Base-by-base conservation (phyloP, 1,284 basidiomycete genomes). In the Phellopilus nigrolimitatus region DNA sequence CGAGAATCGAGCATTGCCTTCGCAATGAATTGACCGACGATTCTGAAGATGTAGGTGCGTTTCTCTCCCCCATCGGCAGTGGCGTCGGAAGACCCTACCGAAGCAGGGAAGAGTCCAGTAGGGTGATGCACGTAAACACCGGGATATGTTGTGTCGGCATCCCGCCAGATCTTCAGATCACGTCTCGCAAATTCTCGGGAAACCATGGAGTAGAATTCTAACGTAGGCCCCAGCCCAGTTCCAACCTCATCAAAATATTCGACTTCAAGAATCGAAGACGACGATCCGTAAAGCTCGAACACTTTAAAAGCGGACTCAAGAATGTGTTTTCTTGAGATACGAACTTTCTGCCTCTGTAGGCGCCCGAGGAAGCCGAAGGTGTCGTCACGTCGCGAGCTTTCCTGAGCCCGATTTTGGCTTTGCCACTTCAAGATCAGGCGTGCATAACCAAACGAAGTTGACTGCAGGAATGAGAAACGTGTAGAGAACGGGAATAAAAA, bases 201-300 rank as follows among this genome's bases (percentile, higher is more conserved):
- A 12, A 93, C 93, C 46, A 98, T 73, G 33, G 93, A 88, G 69
- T 97, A 98, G 70, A 99, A 98, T 71, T 98, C 97, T 30, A 99
- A 76, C n/a, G 97, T 99, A 4, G 95, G 97, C 2, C 97, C 97
- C 9, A 99, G 73, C 25, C 97, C 97, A 2, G 97, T 99, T 19
- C 97, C 97, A 45, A 97, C 95, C 73, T 99, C 97, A 64, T 97
- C 94, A 65, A 98, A 98, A 73, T 98, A 99, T 68, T 99, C 95
- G 47, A 99, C 92, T 66, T 99, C 95, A 17, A 99, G 78, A 39
- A 98, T 84, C 0, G 92, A 93, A 4, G 88, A 90, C 9, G 89
- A 93, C 0, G 88, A 90, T 5, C 94, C 95, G 63, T 98, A 99
- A 21, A 99, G 75, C 69, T 99, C 95, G 60, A 99, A 94, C 2